A percentile compares a stretch with the other conserved stretches of the same genome.
phyloP scores from a whole-genome alignment of 2,329 filamentous ascomycete genomes.

The Amphichorda felina region DNA sequence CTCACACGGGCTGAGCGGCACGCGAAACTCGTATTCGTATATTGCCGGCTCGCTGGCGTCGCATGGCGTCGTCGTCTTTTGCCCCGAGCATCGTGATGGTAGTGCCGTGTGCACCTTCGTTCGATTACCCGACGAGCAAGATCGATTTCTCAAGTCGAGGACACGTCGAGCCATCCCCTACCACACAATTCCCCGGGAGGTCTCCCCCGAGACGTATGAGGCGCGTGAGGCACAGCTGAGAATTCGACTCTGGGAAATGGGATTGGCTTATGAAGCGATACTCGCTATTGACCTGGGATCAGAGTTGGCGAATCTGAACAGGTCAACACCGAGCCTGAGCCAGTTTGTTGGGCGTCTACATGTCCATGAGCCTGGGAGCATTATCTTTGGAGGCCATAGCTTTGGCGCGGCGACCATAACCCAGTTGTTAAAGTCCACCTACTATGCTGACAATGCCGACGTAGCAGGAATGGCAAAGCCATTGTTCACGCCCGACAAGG shows the following conservation, averaged over 20 bases:
- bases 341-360: constrained; percentile 52
- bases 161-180: constrained; percentile 31
- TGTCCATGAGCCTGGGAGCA: constrained; percentile 57
- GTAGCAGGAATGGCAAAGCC: constrained; percentile 37
- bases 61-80: constrained; percentile 69
- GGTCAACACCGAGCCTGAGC: constrained; percentile 33
- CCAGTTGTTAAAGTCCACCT: constrained; percentile 71
- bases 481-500: constrained; percentile 45
- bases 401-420: constrained; percentile 66
- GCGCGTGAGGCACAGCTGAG: constrained; percentile 60
- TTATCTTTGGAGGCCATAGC: constrained; percentile 69
- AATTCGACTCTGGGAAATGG: constrained; percentile 70
- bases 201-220: constrained; percentile 52
- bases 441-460: constrained; percentile 44
- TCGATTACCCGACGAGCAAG: constrained; percentile 42
- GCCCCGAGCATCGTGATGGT: constrained; percentile 74
- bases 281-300: constrained; percentile 50
- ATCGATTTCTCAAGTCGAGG: constrained; percentile 12
- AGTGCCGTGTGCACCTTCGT: constrained; percentile 66
- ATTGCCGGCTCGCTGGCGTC: constrained; percentile 67
- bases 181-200: constrained; percentile 45
- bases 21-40: constrained; percentile 77
- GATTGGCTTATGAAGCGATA: constrained; percentile 56
- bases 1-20: constrained; percentile 74
- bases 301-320: constrained; percentile 39